Evolutionary conservation across 1,139 yeast species (phyloP), one percentile per base, ranked within the genome.

Genomic region (Kurtzmaniella quercitrusa): DNA sequence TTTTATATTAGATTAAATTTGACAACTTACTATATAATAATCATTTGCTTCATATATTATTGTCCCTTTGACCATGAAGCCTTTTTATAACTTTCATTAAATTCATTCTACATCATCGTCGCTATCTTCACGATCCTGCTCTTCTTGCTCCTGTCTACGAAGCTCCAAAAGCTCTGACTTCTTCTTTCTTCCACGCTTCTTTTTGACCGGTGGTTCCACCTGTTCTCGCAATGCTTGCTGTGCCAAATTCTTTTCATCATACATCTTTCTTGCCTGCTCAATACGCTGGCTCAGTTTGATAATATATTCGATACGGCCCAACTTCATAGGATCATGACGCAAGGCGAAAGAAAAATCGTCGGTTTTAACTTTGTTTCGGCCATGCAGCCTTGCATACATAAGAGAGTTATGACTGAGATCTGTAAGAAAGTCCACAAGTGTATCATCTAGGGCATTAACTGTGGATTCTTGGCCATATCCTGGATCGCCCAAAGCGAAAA

Each of bases 321-420:
- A 73, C 57, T 89, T 91, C 44, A 81, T 74, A 1, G 94, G 87
- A 54, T 91, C 98, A 50, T 83, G 79, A 38, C 96, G 70, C 45
- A 91, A 66, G 0, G 88, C 94, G 65, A 88, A 88, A 52, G 85
- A 87, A 65, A 91, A 81, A 59, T 91, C 98, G 47, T 88, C 96
- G 42, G 89, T 83, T 55, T 85, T 84, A 48, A 91, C 80, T 60
- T 94, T 82, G 42, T 78, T 78, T 39, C 95, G 72, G 38, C 83
- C 82, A 16, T 63, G 65, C 14, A 59, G 49, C 38, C 52, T 51
- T 12, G 68, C 65, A 43, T 55, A 59, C 8, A 49, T 45, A 8
- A 56, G 48, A 11, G 59, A 49, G 41, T 57, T 55, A 20, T 53
- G 54, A 16, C 63, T 54, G 5, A 88, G 70, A 54, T 85, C 91